Percentiles rank a stretch among this genome's conserved stretches.
Conservation (phyloP, 1,284 basidiomycete genomes). For the Albatrellus sp. region DNA sequence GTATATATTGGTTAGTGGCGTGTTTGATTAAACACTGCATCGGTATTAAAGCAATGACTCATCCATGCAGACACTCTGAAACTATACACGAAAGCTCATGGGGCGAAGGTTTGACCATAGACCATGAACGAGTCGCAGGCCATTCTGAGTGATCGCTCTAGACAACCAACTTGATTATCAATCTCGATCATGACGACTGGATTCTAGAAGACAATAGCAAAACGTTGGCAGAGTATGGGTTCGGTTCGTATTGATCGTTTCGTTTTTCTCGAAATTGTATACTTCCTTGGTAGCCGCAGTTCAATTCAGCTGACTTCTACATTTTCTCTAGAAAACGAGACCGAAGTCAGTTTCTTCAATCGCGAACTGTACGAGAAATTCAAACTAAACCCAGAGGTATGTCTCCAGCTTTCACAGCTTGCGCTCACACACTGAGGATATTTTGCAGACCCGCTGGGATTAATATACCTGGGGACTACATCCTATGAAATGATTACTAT, state of each 20-base stretch:
- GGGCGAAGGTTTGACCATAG: constrained; percentile 58
- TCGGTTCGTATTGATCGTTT: constrained; percentile 42
- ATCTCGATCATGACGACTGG: constrained; percentile 90
- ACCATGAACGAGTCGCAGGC: neutral
- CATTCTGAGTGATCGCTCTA: constrained; percentile 18
- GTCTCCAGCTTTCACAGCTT: neutral
- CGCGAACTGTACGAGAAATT: constrained; percentile 65
- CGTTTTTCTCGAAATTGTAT: neutral
- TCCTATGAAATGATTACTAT: no score
- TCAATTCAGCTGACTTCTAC: no score
- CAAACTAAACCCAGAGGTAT: constrained; percentile 71
- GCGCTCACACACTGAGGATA: no score
- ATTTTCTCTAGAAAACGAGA: constrained; percentile 81
- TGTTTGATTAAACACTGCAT: neutral
- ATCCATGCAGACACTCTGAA: constrained; percentile 88
- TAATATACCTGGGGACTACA: constrained; percentile 3
- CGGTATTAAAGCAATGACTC: neutral
- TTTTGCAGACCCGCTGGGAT: constrained; percentile 37
- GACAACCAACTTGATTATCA: constrained; percentile 93
- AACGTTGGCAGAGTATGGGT: constrained; percentile 54
- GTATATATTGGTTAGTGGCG: constrained; percentile 45
- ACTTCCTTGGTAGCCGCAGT: no score
- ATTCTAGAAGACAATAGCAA: constrained; percentile 61
- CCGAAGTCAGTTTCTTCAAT: constrained; percentile 87
- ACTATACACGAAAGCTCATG: constrained; percentile 89